Evolutionary conservation across 169 alveolate species (phyloP), one percentile per base, ranked within the genome.

Genomic region (Plasmodium blacklocki): DNA sequence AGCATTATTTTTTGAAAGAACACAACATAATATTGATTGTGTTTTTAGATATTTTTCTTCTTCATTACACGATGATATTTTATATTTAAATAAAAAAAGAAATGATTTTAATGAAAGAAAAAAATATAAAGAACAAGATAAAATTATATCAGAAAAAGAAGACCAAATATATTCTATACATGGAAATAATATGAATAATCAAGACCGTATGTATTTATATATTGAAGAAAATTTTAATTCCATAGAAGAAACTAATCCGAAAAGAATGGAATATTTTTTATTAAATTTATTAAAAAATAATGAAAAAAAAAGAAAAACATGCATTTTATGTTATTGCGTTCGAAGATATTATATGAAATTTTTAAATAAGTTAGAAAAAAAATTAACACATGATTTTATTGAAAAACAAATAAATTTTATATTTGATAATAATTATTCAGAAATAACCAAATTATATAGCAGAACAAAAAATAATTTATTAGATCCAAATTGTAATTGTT

Each of bases 301-400:
- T 39, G 47, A 39, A 7, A 39, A 39, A 39, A 86, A 72, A 43
- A 70, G 50, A 50, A 72, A 86, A 71, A 72, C 88, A 19, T 86
- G 92, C 64, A 50, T 86, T 72, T 64, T 86, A 45, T 86, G 92
- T 49, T 71, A 64, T 60, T 86, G 88, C 23, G 49, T 86, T n/a
- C 70, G 92, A 23, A 62, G 68, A 12, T 86, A 86, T 39, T 86
- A 86, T 50, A 29, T 72, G 49, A 29, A 73, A 1, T 58, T 86
- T 47, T 67, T 86, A 60, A 71, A 71, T 3, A 70, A 66, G 39
- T 62, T 86, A 26, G 71, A 73, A 86, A 86, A 73, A 62, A 70
- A 49, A 43, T 29, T 86, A 58, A 49, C 67, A 19, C 63, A 60
- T 45, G 75, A 70, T 15, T 45, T 54, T 32, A 19, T 86, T 21